Base-by-base conservation (phyloP, 1,284 basidiomycete genomes). In the Ganoderma sp. region DNA sequence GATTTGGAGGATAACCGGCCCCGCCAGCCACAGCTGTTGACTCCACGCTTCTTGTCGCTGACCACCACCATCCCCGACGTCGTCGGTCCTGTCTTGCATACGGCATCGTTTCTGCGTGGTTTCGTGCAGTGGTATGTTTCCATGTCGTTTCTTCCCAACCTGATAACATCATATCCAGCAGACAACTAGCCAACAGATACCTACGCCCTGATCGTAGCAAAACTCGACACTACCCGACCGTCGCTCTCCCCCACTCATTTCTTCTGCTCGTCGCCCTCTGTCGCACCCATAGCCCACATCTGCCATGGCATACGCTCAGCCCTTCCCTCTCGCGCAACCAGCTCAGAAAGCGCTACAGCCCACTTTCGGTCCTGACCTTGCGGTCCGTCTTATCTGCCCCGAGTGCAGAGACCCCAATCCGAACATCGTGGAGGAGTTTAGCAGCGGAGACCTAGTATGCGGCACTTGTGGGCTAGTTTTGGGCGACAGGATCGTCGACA, bases 381-480 rank as follows among this genome's bases (percentile, higher is more conserved):
- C 94, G 65, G 94, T 97, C 72, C 91, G 94, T 58, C 89, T 97
- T 74, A 93, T 96, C 73, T 99, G 97, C 78, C 96, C 95, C 32
- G 96, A 99, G 77, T 99, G 97, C 83, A 87, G 91, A 81, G 92
- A 93, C 77, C 94, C 95, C 69, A 94, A 95, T 75, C 95, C 96
- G 17, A 92, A 97, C 73, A 95, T 99, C 76, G 88, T 97, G 75
- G 98, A 99, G 84, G 96, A 99, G 83, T 99, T 98, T 83, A 93
- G 95, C 76, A 94, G 94, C 73, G 98, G 98, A 75, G 98, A 99
- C 82, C 88, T 99, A 74, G 97, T 99, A 71, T 99, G 98, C 83
- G 96, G 94, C 73, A 90, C 90, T 73, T 99, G 98, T 85, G 98
- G 98, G 72, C 86, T 98, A 73, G 95, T 99, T 70, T 84, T 99